Conservation (phyloP, 176 grass and related monocot genomes). For the Tillandsia fasciculata region DNA sequence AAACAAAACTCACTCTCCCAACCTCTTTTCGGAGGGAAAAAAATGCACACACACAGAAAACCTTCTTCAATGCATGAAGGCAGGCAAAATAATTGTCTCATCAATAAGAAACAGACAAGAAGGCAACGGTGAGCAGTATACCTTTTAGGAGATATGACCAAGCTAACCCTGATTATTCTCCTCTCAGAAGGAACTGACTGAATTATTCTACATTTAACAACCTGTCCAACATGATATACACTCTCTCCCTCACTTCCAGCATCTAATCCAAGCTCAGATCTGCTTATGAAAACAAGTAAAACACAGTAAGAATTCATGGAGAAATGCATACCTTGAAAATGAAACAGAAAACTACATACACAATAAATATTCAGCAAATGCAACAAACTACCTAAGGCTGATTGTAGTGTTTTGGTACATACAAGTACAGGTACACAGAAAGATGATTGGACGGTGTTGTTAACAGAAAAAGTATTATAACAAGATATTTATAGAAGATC, state of each 20-base stretch:
- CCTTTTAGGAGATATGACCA: conserved; percentile 66
- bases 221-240: conserved; percentile 88
- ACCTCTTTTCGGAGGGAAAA: too few relatives aligned
- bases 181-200: conserved; percentile 50
- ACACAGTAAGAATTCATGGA: conserved; percentile 1
- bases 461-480: too few relatives aligned
- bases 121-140: conserved; percentile 12
- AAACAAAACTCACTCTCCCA: too few relatives aligned
- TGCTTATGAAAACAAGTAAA: conserved; percentile 23
- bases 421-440: too few relatives aligned
- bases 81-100: neutral
- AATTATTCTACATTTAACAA: conserved; percentile 90
- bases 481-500: too few relatives aligned
- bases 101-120: conserved; percentile 13
- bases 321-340: neutral
- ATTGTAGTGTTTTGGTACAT: too few relatives aligned
- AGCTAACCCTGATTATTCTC: conserved; percentile 66
- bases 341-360: conserved; percentile 4
- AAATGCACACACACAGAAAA: too few relatives aligned
- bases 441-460: too few relatives aligned
- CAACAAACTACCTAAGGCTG: too few relatives aligned
- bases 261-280: conserved; percentile 85
- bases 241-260: conserved; percentile 60
- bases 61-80: neutral
- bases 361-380: too few relatives aligned